Base-by-base conservation (phyloP, 176 grass and related monocot genomes). In the Oryza longistaminata region DNA sequence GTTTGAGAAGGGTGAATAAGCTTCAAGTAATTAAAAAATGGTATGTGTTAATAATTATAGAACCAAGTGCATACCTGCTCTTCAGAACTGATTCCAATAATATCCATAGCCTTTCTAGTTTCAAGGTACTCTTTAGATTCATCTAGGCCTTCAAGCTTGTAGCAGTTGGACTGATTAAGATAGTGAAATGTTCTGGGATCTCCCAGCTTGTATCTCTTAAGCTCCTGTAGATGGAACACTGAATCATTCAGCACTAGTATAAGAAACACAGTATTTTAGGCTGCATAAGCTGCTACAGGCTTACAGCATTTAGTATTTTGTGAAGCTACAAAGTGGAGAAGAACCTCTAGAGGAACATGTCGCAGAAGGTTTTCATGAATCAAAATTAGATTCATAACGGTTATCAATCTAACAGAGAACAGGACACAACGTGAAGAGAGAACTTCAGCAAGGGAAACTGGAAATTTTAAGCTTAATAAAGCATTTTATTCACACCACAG, bases 101-200 rank as follows among this genome's bases (percentile, higher is more conserved):
- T 87, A 79, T 98, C 93, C 95, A 98, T 98, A 84, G 95, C 95
- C 69, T 92, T 93, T 89, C 91, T 95, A 50, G 95, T 98, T 92
- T 98, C 95, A 68, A 93, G 86, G 58, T 95, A 98, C 75, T 98
- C 95, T 81, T 93, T 98, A 16, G 93, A 86, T 86, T 95, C 95
- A 95, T 98, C 93, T 52, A 98, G 34, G 14, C 89, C 95, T 69
- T 93, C 93, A 87, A 98, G 86, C 81, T 95, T 90, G 65, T 85
- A 91, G 71, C 96, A 99, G 24, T 92, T 94, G 4, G 96, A 89
- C 87, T 99, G 96, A 86, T 99, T 99, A 75, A 99, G 93, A 87
- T 96, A 99, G 82, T 91, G 96, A 87, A 95, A 99, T 68, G 60
- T 89, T 87, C 88, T 85, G 26, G 96, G 93, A 78, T 99, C 85